These are phyloP conservation scores for Lyophyllum semitale DNA, from an alignment of 768 basidiomycete genomes.

Conservation along the genomic window DNA sequence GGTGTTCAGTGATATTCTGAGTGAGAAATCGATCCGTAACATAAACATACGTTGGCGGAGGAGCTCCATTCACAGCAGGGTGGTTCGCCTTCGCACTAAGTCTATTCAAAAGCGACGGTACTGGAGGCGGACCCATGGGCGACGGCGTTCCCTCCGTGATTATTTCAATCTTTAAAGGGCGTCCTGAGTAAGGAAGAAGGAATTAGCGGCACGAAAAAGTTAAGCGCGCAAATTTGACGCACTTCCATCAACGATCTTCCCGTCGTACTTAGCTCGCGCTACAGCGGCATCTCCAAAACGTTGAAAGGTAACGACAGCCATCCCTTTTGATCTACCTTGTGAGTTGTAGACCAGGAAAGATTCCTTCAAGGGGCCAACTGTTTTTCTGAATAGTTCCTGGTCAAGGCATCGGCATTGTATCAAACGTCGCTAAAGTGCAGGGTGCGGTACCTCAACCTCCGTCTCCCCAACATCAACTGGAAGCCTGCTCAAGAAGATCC, in stretches of 20 bases:
- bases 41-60: slow-evolving; percentile 18
- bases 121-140: slow-evolving; percentile 20
- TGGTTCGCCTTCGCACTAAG: slow-evolving; percentile 17
- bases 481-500: slow-evolving; percentile 65
- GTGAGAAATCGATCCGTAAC: background rate
- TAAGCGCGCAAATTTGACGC: slow-evolving; percentile 24
- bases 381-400: slow-evolving; percentile 76
- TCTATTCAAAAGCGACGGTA: slow-evolving; percentile 30
- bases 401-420: background rate
- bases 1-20: background rate
- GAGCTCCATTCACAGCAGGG: slow-evolving; percentile 9
- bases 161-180: slow-evolving; percentile 68
- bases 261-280: slow-evolving; percentile 71
- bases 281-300: slow-evolving; percentile 61
- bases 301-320: slow-evolving; percentile 75
- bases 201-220: background rate
- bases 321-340: slow-evolving; percentile 75
- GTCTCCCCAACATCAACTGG: slow-evolving; percentile 69
- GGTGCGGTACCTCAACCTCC: slow-evolving; percentile 77
- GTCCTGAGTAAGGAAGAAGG: slow-evolving; percentile 39
- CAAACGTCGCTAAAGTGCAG: background rate
- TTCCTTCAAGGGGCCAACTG: slow-evolving; percentile 73
- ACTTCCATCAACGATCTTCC: slow-evolving; percentile 73
- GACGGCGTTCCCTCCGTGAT: slow-evolving; percentile 45
- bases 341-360: slow-evolving; percentile 74